Evolutionary conservation across 1,139 yeast genomes (phyloP).

Genomic region (Candida gigantensis): DNA sequence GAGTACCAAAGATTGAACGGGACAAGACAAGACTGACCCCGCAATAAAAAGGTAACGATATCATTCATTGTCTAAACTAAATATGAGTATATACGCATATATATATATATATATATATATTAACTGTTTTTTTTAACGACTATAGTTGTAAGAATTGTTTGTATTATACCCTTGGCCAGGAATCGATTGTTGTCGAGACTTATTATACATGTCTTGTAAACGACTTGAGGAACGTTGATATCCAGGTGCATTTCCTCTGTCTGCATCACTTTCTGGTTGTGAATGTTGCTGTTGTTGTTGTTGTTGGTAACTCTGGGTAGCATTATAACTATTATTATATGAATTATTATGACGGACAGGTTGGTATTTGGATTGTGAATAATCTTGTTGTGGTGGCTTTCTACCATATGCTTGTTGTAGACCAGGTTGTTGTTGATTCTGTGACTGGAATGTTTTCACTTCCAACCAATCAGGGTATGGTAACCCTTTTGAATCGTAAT

Average conservation of each 20-base stretch:
- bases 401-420: constrained; percentile 7
- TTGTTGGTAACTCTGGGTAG: constrained; percentile 17
- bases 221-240: constrained; percentile 39
- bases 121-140: no score
- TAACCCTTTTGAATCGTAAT: constrained; percentile 33
- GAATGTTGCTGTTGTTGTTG: constrained; percentile 16
- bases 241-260: constrained; percentile 15
- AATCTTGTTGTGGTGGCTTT: constrained; percentile 8
- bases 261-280: constrained; percentile 11
- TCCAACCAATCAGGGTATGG: constrained; percentile 53
- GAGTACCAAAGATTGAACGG: constrained; percentile 16
- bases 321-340: constrained; percentile 25
- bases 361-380: constrained; percentile 21
- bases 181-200: constrained; percentile 43
- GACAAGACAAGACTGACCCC: neutral
- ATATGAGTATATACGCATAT: no score
- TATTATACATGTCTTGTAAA: constrained; percentile 45
- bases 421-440: constrained; percentile 9
- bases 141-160: neutral
- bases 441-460: constrained; percentile 18
- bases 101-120: no score
- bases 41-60: neutral
- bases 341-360: constrained; percentile 30
- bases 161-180: constrained; percentile 38
- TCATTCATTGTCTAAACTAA: neutral